phyloP scores from a whole-genome alignment of 176 grass and related monocot genomes.

The Coix lacrymajobi region DNA sequence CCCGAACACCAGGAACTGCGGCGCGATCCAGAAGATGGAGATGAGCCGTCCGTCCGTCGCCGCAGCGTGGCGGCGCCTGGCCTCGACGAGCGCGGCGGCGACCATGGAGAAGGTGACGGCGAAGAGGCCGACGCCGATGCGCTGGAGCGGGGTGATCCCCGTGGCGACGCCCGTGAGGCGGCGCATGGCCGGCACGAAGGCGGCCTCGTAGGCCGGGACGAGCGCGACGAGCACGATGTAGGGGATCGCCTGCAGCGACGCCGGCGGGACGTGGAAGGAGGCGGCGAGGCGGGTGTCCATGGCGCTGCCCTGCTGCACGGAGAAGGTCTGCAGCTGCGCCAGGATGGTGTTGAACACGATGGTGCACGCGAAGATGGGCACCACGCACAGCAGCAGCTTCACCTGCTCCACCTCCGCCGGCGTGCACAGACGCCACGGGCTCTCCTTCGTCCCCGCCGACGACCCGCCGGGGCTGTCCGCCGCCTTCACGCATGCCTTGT shows the following conservation, averaged over 20 bases:
- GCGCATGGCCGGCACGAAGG: slow-evolving; percentile 57
- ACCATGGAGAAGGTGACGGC: slow-evolving; percentile 85
- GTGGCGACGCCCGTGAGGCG: slow-evolving; percentile 47
- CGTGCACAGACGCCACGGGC: slow-evolving; percentile 59
- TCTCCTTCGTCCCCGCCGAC: slow-evolving; percentile 31
- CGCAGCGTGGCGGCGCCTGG: slow-evolving; percentile 1
- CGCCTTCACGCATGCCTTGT: slow-evolving; percentile 72
- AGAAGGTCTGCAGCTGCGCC: slow-evolving; percentile 84
- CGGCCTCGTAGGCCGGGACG: slow-evolving; percentile 66
- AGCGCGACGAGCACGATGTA: slow-evolving; percentile 54
- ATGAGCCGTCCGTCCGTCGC: background rate
- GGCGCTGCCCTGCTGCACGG: slow-evolving; percentile 68
- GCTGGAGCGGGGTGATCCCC: slow-evolving; percentile 77
- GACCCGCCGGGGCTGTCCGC: background rate
- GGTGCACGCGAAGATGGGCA: slow-evolving; percentile 83
- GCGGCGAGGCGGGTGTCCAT: slow-evolving; percentile 50
- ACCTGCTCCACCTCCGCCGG: slow-evolving; percentile 71
- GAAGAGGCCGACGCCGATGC: slow-evolving; percentile 81
- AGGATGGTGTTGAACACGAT: slow-evolving; percentile 94
- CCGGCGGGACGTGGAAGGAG: slow-evolving; percentile 62
- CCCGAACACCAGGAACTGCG: slow-evolving; percentile 83
- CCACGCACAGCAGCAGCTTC: slow-evolving; percentile 70
- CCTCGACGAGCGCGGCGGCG: slow-evolving; percentile 62
- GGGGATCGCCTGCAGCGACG: slow-evolving; percentile 80
- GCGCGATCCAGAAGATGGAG: slow-evolving; percentile 79